phyloP scores from a whole-genome alignment of 1,284 basidiomycete species.

The Afroboletus lepidellus region DNA sequence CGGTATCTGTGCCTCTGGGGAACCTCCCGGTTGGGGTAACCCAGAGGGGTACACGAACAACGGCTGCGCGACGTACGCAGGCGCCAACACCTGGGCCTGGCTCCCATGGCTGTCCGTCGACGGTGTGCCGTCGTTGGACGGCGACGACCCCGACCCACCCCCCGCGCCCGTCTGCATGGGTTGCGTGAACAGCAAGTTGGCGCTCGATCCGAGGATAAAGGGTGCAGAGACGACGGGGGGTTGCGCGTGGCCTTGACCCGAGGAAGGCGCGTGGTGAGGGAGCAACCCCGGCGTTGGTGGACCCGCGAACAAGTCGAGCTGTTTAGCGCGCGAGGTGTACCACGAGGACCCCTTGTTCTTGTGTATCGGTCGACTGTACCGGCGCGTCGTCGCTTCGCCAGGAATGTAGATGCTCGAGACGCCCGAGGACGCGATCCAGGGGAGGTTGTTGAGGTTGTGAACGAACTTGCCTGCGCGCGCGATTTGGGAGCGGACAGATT shows the following conservation, averaged over 20 bases:
- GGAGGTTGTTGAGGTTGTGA: constrained; percentile 28
- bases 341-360: constrained; percentile 30
- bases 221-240: constrained; percentile 22
- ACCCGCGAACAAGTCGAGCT: constrained; percentile 31
- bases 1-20: constrained; percentile 23
- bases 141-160: constrained; percentile 23
- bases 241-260: neutral
- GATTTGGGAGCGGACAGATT: constrained; percentile 33
- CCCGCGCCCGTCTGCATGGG: constrained; percentile 11
- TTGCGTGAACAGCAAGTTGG: constrained; percentile 31
- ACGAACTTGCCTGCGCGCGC: constrained; percentile 28
- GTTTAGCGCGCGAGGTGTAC: constrained; percentile 30
- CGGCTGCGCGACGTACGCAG: constrained; percentile 35
- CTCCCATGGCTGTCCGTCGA: constrained; percentile 35
- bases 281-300: constrained; percentile 35
- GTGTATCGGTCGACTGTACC: constrained; percentile 30
- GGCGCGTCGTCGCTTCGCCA: constrained; percentile 29
- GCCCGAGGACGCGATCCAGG: constrained; percentile 34
- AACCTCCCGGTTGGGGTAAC: constrained; percentile 30
- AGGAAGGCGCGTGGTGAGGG: constrained; percentile 16
- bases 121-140: constrained; percentile 29
- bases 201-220: constrained; percentile 34
- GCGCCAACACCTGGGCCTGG: constrained; percentile 27
- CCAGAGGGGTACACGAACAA: constrained; percentile 34
- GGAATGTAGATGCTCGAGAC: constrained; percentile 35